A percentile compares a stretch with the other conserved stretches of the same genome.
Conservation (phyloP, 2,329 filamentous ascomycete genomes). For the Cryphonectria radicalis region DNA sequence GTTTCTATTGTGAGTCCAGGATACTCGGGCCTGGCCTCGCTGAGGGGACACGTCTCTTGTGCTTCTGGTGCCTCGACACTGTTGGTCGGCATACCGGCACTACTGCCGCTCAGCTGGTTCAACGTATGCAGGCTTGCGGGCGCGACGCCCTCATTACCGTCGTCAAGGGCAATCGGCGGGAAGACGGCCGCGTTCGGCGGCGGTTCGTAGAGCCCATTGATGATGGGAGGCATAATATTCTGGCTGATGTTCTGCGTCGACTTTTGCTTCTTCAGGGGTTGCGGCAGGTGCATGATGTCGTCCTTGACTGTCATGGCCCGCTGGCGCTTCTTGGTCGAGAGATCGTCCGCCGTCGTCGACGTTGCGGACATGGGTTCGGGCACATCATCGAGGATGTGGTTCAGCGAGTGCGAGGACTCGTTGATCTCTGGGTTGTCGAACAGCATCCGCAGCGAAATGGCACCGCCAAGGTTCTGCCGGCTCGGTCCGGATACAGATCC, state of each 20-base stretch:
- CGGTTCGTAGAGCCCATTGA: constrained; percentile 66
- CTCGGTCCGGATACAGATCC: constrained; percentile 6
- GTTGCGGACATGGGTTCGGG: constrained; percentile 37
- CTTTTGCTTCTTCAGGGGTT: constrained; percentile 68
- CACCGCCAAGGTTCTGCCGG: constrained; percentile 25
- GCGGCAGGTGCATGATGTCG: constrained; percentile 66
- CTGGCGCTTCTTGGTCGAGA: constrained; percentile 59
- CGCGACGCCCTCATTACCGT: constrained; percentile 46
- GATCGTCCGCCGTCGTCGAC: constrained; percentile 38
- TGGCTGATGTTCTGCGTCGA: constrained; percentile 56
- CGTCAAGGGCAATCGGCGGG: constrained; percentile 65
- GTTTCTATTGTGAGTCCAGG: constrained; percentile 35
- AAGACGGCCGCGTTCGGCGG: constrained; percentile 66
- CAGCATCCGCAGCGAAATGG: constrained; percentile 44
- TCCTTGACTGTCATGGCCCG: constrained; percentile 56
- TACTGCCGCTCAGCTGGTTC: constrained; percentile 44
- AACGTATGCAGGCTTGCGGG: constrained; percentile 36
- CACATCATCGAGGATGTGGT: constrained; percentile 51
- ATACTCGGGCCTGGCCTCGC: constrained; percentile 14
- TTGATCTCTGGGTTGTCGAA: constrained; percentile 44
- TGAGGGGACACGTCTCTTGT: constrained; percentile 20
- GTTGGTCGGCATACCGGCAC: constrained; percentile 26
- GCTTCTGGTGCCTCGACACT: constrained; percentile 34
- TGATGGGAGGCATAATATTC: constrained; percentile 64
- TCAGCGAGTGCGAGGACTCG: constrained; percentile 49